Base-by-base conservation (phyloP, 805 yeast genomes). In the Candida wancherniae region DNA sequence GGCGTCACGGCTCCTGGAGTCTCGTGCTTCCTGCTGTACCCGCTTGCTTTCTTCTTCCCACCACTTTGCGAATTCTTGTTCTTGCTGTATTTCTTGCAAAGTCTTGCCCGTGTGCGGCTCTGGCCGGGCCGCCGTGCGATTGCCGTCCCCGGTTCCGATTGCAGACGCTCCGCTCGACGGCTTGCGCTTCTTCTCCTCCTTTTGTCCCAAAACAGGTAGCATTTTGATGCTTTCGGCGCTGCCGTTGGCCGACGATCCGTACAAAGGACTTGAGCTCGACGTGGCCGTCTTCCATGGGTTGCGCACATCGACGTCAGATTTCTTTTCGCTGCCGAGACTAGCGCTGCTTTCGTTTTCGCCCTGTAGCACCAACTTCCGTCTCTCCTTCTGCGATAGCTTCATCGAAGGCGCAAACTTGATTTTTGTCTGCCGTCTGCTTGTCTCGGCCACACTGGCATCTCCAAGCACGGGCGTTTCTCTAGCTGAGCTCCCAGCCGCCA, bases 1-100 rank as follows among this genome's bases (percentile, higher is more conserved):
- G n/a, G n/a, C n/a, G n/a, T n/a, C n/a, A n/a, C n/a, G n/a, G n/a
- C n/a, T n/a, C n/a, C n/a, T n/a, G n/a, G n/a, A n/a, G n/a, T n/a
- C n/a, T n/a, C n/a, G n/a, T n/a, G n/a, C n/a, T n/a, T n/a, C n/a
- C 28, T 46, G 50, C 50, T 81, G 90, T 6, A 80, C 81, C 30
- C 71, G 64, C n/a, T 65, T 64, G 33, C 85, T 69, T 48, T 87
- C 95, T 42, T 74, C 77, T 21, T 74, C 81, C 88, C 94, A 87
- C 96, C 96, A 87, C 37, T 62, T 70, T 17, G 80, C 87, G 61
- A 87, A 87, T 49, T 80, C 86, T 48, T 84, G 84, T 41, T 87
- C 95, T 42, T 79, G 80, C 49, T 79, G 80, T 26, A 82, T 71
- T 36, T 87, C 95, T 26, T 73, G 77, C 24, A 84, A 54, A 1